Evolutionary conservation across 495 filamentous ascomycete species (phyloP).

Genomic region (Penicillium angulare): DNA sequence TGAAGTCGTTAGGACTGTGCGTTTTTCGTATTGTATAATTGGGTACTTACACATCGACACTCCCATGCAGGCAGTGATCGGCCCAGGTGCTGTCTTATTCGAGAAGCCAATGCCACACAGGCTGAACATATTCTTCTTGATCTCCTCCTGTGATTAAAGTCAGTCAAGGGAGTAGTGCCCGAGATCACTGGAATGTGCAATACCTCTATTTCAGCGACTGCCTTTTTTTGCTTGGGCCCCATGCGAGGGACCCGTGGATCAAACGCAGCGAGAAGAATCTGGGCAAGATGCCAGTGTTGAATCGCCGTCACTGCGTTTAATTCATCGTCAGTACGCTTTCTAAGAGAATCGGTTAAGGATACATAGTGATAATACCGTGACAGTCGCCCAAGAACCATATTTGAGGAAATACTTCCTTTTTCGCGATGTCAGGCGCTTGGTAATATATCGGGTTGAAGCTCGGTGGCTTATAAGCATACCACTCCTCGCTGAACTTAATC

Average conservation of each 20-base stretch:
- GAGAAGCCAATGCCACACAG: conserved; percentile 2
- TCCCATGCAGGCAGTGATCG: conserved; percentile 3
- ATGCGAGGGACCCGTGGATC: conserved; percentile 1
- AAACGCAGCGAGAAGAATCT: conserved; percentile 3
- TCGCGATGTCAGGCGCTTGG: not conserved
- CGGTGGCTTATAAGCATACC: not conserved
- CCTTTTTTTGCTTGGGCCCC: not conserved
- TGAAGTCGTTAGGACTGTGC: not conserved
- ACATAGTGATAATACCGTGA: conserved; percentile 1
- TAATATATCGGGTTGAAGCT: not conserved
- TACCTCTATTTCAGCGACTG: not conserved
- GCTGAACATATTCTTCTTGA: not conserved
- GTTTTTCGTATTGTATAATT: not conserved
- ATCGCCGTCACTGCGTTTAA: not conserved
- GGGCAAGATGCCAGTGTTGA: conserved; percentile 4
- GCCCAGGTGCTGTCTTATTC: conserved; percentile 2
- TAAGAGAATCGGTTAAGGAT: too few relatives aligned
- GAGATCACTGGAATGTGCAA: not conserved
- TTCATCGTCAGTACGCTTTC: not conserved
- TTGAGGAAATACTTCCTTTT: not conserved
- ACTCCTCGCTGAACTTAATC: not conserved
- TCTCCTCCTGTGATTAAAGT: not conserved
- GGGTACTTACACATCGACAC: conserved; percentile 2
- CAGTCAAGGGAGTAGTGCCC: not conserved
- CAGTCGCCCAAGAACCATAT: conserved; percentile 3